Percentiles rank a stretch among this genome's conserved stretches.
These are phyloP conservation scores for Acanthamoeba lenticulata DNA, from an alignment of 208 protist genomes.

Conservation along the genomic window DNA sequence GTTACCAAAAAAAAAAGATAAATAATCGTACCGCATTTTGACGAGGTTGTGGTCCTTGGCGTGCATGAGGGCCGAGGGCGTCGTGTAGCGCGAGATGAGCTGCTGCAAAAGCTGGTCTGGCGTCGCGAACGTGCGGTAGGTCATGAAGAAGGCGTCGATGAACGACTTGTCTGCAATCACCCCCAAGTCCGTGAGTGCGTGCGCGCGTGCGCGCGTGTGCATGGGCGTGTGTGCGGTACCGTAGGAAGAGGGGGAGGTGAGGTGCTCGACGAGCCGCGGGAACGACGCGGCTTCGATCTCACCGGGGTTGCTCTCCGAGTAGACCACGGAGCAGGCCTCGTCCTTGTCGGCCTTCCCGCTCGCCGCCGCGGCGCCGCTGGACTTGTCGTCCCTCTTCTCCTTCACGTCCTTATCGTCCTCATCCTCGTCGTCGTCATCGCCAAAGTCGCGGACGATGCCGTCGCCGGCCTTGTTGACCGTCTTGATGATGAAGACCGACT, in stretches of 20 bases:
- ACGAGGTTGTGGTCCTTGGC: slow-evolving; percentile 23
- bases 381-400: too few relatives aligned
- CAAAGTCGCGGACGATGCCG: not conserved
- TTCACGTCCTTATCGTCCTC: not conserved
- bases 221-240: not conserved
- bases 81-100: slow-evolving; percentile 24
- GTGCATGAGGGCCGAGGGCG: not conserved
- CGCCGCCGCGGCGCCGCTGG: too few relatives aligned
- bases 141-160: slow-evolving; percentile 59
- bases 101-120: not conserved
- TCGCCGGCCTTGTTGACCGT: slow-evolving; percentile 9
- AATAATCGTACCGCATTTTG: not conserved
- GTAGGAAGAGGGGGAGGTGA: slow-evolving; percentile 46
- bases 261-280: slow-evolving; percentile 19
- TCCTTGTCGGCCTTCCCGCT: too few relatives aligned
- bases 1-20: too few relatives aligned
- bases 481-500: slow-evolving; percentile 9
- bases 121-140: slow-evolving; percentile 14
- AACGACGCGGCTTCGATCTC: slow-evolving; percentile 38
- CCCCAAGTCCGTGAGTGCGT: too few relatives aligned
- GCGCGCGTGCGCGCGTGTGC: not conserved
- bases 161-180: slow-evolving; percentile 51
- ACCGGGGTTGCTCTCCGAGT: not conserved
- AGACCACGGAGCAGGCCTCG: not conserved
- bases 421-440: not conserved